Conservation (phyloP, 345 rosid species). For the Camelina hispida region DNA sequence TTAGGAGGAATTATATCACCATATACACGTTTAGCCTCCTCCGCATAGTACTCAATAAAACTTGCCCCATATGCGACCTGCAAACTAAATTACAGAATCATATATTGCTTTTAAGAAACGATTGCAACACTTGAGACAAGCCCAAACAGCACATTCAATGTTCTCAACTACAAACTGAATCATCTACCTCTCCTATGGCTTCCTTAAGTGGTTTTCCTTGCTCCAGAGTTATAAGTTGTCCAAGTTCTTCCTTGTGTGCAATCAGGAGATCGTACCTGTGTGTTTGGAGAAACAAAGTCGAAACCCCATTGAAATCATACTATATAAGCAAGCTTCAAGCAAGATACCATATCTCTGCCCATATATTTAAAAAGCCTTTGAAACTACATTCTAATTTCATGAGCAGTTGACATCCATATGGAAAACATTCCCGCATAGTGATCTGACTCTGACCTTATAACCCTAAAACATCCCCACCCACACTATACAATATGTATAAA, state of each 20-base stretch:
- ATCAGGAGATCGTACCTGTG: slow-evolving; percentile 82
- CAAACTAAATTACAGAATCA: slow-evolving; percentile 41
- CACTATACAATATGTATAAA: slow-evolving; percentile 8
- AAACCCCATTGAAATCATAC: no score
- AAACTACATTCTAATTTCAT: not conserved
- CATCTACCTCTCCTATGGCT: slow-evolving; percentile 86
- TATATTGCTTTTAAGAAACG: slow-evolving; percentile 38
- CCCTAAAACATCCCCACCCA: slow-evolving; percentile 9
- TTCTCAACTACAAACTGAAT: slow-evolving; percentile 26
- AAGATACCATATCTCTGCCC: slow-evolving; percentile 25
- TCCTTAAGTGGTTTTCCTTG: slow-evolving; percentile 96
- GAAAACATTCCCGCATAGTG: slow-evolving; percentile 2
- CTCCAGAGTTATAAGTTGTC: slow-evolving; percentile 91
- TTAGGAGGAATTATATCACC: slow-evolving; percentile 93
- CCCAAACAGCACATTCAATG: slow-evolving; percentile 28
- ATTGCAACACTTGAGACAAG: slow-evolving; percentile 36
- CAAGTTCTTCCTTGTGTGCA: slow-evolving; percentile 91
- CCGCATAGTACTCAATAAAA: slow-evolving; percentile 88
- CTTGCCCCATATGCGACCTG: slow-evolving; percentile 93
- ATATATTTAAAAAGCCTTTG: slow-evolving; percentile 17
- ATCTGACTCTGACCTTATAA: not conserved
- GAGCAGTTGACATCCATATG: slow-evolving; percentile 10
- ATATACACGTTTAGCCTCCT: slow-evolving; percentile 93
- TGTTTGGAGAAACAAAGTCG: slow-evolving; percentile 20
- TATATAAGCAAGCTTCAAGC: not conserved